phyloP scores from a whole-genome alignment of 306 rosid species.

The Dalbergia cultrata region DNA sequence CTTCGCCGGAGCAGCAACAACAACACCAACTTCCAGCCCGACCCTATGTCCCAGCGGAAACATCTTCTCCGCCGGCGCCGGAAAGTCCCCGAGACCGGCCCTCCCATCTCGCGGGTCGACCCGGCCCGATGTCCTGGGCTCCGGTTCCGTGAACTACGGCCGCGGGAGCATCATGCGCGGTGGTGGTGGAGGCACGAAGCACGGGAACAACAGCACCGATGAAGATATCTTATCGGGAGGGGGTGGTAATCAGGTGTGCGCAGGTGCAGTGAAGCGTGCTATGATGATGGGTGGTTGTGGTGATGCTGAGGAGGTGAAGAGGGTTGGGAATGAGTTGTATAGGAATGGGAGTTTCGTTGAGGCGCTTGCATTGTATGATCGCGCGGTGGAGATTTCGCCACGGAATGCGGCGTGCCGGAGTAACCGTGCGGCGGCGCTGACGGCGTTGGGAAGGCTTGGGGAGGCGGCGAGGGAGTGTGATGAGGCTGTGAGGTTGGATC shows the following conservation, averaged over 20 bases:
- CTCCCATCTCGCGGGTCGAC: constrained; percentile 54
- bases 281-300: constrained; percentile 33
- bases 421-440: constrained; percentile 86
- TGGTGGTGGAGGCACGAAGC: constrained; percentile 43
- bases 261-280: constrained; percentile 54
- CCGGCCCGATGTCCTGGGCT: constrained; percentile 78
- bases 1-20: neutral
- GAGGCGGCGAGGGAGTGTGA: constrained; percentile 87
- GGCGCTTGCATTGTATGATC: constrained; percentile 85
- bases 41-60: constrained; percentile 72
- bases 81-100: constrained; percentile 62
- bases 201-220: neutral
- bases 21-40: neutral
- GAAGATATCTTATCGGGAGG: constrained; percentile 2
- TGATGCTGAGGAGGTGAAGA: constrained; percentile 88
- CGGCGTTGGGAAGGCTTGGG: constrained; percentile 76
- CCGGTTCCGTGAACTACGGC: constrained; percentile 82
- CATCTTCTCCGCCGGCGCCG: constrained; percentile 69
- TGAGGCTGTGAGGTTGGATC: constrained; percentile 88
- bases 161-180: constrained; percentile 88
- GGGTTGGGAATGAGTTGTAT: constrained; percentile 74
- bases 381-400: constrained; percentile 74
- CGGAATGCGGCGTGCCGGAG: constrained; percentile 81
- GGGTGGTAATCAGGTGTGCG: constrained; percentile 18
- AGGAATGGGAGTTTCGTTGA: constrained; percentile 67